Conservation (phyloP, 306 rosid species). For the Cucurbita ficifolia region DNA sequence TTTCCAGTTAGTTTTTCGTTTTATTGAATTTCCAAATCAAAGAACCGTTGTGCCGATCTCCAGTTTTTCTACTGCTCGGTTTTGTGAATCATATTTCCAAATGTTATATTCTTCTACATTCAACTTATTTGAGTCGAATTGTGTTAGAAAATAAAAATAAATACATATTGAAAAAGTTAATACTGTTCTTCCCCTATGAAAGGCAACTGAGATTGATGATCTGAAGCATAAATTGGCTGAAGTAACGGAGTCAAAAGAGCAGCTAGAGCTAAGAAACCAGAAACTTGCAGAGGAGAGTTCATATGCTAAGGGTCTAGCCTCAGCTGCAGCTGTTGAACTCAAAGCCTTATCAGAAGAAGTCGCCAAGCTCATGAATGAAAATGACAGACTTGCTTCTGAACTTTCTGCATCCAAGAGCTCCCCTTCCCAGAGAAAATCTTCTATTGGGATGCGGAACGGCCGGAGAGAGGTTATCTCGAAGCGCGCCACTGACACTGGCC, state of each 20-base stretch:
- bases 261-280: slow-evolving; percentile 61
- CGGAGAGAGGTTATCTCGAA: slow-evolving; percentile 47
- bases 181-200: slow-evolving; percentile 9
- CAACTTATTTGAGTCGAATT: not conserved
- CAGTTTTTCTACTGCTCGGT: not conserved
- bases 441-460: slow-evolving; percentile 46
- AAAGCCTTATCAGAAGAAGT: slow-evolving; percentile 96
- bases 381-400: slow-evolving; percentile 63
- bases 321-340: slow-evolving; percentile 99
- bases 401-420: slow-evolving; percentile 62
- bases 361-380: slow-evolving; percentile 83
- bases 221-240: slow-evolving; percentile 46
- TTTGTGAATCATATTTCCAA: not conserved
- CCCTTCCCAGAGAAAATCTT: slow-evolving; percentile 44
- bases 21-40: not conserved
- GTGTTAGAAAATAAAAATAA: not conserved
- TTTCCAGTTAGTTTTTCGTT: not conserved
- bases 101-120: not conserved
- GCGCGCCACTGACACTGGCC: slow-evolving; percentile 52
- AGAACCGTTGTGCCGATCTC: not conserved
- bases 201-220: slow-evolving; percentile 56
- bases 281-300: slow-evolving; percentile 89
- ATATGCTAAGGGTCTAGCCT: slow-evolving; percentile 93
- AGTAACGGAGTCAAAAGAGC: slow-evolving; percentile 59
- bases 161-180: not conserved